Conservation (phyloP, 2,329 filamentous ascomycete species). For the Fusarium nematophilum region DNA sequence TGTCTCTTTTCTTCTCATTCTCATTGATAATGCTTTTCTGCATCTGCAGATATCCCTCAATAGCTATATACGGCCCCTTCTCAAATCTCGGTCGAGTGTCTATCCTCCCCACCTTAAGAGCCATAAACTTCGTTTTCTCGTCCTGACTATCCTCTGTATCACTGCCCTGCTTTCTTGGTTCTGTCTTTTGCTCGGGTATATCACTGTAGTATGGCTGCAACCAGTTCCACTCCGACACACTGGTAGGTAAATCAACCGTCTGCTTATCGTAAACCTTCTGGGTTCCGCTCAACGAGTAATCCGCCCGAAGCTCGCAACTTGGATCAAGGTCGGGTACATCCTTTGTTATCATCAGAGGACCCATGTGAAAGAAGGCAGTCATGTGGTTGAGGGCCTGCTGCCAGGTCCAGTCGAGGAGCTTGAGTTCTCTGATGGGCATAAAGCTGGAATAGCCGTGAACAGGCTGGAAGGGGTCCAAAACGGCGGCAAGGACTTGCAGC, state of each 20-base stretch:
- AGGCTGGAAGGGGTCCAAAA: constrained; percentile 53
- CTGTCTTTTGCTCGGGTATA: too few species aligned
- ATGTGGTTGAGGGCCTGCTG: constrained; percentile 51
- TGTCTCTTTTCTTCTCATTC: too few species aligned
- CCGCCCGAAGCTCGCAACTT: too few species aligned
- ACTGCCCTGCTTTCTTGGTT: too few species aligned
- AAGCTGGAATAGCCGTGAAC: constrained; percentile 50
- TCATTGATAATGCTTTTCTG: too few species aligned
- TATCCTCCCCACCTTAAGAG: not conserved
- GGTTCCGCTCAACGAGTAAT: too few species aligned
- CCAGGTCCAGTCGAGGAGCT: constrained; percentile 52
- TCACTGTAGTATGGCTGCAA: constrained; percentile 51
- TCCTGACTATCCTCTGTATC: too few species aligned
- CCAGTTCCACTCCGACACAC: constrained; percentile 47
- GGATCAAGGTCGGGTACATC: constrained; percentile 24
- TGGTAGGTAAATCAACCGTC: constrained; percentile 30
- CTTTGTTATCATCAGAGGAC: constrained; percentile 46
- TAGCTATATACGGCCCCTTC: constrained; percentile 16
- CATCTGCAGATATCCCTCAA: constrained; percentile 23
- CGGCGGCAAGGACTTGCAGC: constrained; percentile 45
- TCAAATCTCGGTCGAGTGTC: not conserved
- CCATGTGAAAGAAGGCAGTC: constrained; percentile 55
- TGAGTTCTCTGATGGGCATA: constrained; percentile 45
- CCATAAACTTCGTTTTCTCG: constrained; percentile 5
- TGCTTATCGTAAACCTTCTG: too few species aligned